Base-by-base conservation (phyloP, 257 asterid species). In the Jacaranda copaia region DNA sequence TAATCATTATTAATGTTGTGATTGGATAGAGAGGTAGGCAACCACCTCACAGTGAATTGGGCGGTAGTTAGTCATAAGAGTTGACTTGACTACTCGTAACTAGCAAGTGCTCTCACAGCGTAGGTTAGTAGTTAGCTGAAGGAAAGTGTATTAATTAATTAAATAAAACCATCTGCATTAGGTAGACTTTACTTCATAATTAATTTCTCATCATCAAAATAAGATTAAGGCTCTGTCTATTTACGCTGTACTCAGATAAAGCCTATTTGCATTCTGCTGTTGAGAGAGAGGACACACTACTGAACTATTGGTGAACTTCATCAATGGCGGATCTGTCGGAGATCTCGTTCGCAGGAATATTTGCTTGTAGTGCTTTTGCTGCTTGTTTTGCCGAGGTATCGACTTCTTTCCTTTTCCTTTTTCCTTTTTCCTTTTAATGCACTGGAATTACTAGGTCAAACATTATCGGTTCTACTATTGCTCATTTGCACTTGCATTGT, bases 301-400 rank as follows among this genome's bases (percentile, higher is more conserved):
- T 69, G 53, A 42, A 67, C 80, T 59, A 32, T 12, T 25, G 51
- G 38, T 73, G 81, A 68, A 80, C 79, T 75, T 77, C 80, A 76
- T 64, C 84, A 87, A 93, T 93, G 98, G 88, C 92, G 85, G 91
- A 85, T 85, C 89, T 66, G 20, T 52, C 69, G 72, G 91, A 88
- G 87, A 87, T 89, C 90, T 90, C 98, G 36, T 90, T 92, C 86
- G 87, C 87, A 81, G 89, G 87, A 69, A 84, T 90, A 72, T 89
- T 94, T 79, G 82, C 81, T 70, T 82, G 91, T 70, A 92, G 98
- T 77, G 98, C 98, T 74, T 83, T 90, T 56, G 96, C 98, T 57
- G 90, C 98, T 74, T 94, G 97, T 81, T 80, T 92, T 61, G 98
- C 98, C 42, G 98, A 94, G 98, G 98, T 94, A 79, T 45, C 36